Percentiles rank a stretch among this genome's conserved stretches.
phyloP scores from a whole-genome alignment of 2,329 filamentous ascomycete genomes.

The Plectosphaerella cucumerina region DNA sequence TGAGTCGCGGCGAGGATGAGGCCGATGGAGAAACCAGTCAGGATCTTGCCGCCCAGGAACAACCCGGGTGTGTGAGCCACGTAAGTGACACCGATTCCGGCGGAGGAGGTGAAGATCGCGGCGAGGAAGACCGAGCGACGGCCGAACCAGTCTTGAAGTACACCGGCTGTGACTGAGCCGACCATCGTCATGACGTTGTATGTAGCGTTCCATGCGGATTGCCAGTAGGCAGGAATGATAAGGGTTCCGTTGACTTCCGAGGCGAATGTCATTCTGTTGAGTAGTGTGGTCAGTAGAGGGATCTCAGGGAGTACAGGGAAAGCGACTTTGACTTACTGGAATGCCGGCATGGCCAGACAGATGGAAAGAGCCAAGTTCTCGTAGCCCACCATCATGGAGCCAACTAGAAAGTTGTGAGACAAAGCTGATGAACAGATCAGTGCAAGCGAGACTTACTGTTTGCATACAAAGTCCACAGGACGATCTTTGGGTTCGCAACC shows the following conservation, averaged over 20 bases:
- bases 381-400: slow-evolving; percentile 12
- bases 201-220: slow-evolving; percentile 16
- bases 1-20: slow-evolving; percentile 12
- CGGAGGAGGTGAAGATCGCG: slow-evolving; percentile 6
- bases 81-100: slow-evolving; percentile 14
- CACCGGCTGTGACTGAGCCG: slow-evolving; percentile 13
- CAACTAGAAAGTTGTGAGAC: slow-evolving; percentile 8
- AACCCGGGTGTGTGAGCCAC: slow-evolving; percentile 8
- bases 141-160: slow-evolving; percentile 14
- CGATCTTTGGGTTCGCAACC: slow-evolving; percentile 7
- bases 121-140: slow-evolving; percentile 11
- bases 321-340: slow-evolving; percentile 9
- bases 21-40: slow-evolving; percentile 14
- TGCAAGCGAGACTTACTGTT: slow-evolving; percentile 4
- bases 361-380: slow-evolving; percentile 14
- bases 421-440: not conserved
- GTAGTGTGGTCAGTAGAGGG: no score
- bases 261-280: slow-evolving; percentile 11
- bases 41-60: slow-evolving; percentile 17
- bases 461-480: slow-evolving; percentile 10
- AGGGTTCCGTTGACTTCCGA: slow-evolving; percentile 12
- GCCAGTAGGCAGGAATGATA: slow-evolving; percentile 18
- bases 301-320: not conserved
- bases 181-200: slow-evolving; percentile 15
- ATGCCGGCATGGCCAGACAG: slow-evolving; percentile 15